Conservation (phyloP, 2,329 filamentous ascomycete genomes). For the Endothia cerciana region DNA sequence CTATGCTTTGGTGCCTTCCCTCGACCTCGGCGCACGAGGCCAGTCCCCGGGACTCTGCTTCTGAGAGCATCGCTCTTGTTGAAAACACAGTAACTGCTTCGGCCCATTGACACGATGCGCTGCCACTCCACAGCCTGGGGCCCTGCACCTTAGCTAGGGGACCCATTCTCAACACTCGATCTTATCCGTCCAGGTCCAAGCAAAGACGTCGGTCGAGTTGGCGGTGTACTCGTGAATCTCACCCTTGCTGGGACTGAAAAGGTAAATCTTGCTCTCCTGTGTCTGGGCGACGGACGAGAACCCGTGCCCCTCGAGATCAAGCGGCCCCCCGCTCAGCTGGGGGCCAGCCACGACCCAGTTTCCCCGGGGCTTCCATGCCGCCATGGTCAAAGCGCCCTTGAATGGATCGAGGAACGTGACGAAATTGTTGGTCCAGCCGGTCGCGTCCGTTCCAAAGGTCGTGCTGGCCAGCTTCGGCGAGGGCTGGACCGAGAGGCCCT, state of each 20-base stretch:
- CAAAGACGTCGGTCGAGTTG: constrained; percentile 20
- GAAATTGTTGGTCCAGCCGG: constrained; percentile 29
- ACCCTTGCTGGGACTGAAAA: constrained; percentile 11
- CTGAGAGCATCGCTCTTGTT: neutral
- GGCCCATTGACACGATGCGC: neutral
- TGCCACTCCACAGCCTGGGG: neutral
- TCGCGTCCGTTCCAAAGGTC: constrained; percentile 23
- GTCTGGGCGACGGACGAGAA: constrained; percentile 27
- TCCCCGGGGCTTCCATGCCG: constrained; percentile 15
- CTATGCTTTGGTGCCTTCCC: neutral
- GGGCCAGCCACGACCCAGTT: constrained; percentile 23
- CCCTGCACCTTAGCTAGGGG: neutral
- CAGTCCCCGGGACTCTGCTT: neutral
- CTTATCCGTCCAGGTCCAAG: constrained; percentile 21
- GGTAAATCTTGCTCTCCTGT: constrained; percentile 25
- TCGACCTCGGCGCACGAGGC: neutral
- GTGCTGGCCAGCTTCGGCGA: constrained; percentile 28
- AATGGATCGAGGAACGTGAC: constrained; percentile 21
- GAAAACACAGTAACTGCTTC: neutral
- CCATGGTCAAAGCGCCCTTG: constrained; percentile 21
- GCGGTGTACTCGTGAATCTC: constrained; percentile 28
- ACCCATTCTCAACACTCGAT: constrained; percentile 1
- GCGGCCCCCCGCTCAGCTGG: constrained; percentile 15
- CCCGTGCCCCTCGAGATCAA: neutral
- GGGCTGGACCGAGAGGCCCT: constrained; percentile 21